Percentiles rank a stretch among this genome's conserved stretches.
These are phyloP conservation scores for Magnolia sinica DNA, from an alignment of 164 flowering plant species.

Conservation along the genomic window DNA sequence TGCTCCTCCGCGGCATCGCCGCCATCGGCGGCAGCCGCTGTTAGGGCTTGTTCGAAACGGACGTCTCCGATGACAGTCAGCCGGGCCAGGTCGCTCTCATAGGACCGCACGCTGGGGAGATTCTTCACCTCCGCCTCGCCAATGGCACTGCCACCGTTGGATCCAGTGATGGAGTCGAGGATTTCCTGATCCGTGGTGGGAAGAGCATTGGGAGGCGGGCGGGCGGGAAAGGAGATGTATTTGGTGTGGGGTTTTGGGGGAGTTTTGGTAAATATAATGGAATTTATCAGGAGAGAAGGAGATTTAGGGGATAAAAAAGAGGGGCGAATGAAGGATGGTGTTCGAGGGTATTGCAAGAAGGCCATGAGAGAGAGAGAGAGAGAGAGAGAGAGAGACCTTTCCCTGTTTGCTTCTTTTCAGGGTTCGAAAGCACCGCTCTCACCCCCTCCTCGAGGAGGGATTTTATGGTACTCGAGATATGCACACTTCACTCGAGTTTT, in stretches of 20 bases:
- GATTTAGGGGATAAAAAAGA: neutral
- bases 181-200: constrained; percentile 43
- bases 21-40: constrained; percentile 96
- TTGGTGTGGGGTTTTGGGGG: constrained; percentile 16
- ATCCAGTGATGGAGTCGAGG: constrained; percentile 42
- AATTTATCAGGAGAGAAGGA: constrained; percentile 4
- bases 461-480: too few species aligned
- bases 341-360: constrained; percentile 15
- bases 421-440: too few species aligned
- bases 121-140: neutral
- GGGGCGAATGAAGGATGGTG: constrained; percentile 3
- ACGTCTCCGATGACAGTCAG: constrained; percentile 71
- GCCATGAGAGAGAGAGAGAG: constrained; percentile 19
- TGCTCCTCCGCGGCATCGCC: constrained; percentile 78
- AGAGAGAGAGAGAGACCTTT: neutral
- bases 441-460: too few species aligned
- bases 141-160: constrained; percentile 25
- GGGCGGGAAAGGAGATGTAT: constrained; percentile 19
- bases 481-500: too few species aligned
- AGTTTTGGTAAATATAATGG: constrained; percentile 9
- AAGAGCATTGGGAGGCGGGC: constrained; percentile 24
- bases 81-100: constrained; percentile 67
- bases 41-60: constrained; percentile 63
- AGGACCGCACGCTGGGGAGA: constrained; percentile 65
- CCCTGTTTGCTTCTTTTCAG: neutral